Conservation (phyloP, 345 rosid species). For the Dipteronia dyeriana region DNA sequence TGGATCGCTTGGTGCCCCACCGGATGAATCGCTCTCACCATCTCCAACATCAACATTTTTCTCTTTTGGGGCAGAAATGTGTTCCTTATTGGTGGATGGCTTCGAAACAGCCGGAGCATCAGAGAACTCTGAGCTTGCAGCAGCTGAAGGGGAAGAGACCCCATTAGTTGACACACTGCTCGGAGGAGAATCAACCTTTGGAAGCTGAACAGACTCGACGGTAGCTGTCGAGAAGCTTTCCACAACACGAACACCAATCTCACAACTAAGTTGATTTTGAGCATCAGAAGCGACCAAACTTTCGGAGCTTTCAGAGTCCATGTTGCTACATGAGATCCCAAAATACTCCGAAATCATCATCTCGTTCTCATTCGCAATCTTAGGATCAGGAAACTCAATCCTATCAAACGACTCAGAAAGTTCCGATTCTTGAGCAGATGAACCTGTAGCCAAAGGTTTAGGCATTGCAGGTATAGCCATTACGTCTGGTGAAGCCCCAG, state of each 20-base stretch:
- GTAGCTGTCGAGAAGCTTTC: conserved; percentile 53
- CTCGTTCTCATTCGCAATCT: conserved; percentile 84
- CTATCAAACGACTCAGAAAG: conserved; percentile 59
- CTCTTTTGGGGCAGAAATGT: conserved; percentile 44
- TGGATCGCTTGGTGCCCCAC: conserved; percentile 42
- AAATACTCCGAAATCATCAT: conserved; percentile 95
- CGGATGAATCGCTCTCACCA: conserved; percentile 51
- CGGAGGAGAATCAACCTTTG: conserved; percentile 73
- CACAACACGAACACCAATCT: conserved; percentile 37
- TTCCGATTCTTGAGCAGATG: conserved; percentile 42
- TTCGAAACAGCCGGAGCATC: conserved; percentile 50
- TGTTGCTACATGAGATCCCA: conserved; percentile 54
- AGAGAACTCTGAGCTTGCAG: conserved; percentile 62
- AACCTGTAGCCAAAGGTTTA: conserved; percentile 42
- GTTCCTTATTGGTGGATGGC: conserved; percentile 45
- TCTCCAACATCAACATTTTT: conserved; percentile 41
- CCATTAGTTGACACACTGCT: conserved; percentile 80
- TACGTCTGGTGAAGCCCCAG: conserved; percentile 87
- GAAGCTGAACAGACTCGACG: conserved; percentile 47
- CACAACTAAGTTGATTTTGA: conserved; percentile 53
- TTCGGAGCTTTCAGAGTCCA: conserved; percentile 68
- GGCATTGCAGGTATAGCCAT: conserved; percentile 67
- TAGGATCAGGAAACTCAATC: conserved; percentile 98
- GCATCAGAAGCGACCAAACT: conserved; percentile 63
- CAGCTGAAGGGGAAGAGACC: conserved; percentile 66